Evolutionary conservation across 2,329 filamentous ascomycete genomes (phyloP), one percentile per base, ranked within the genome.

Genomic region (Apiospora marii): DNA sequence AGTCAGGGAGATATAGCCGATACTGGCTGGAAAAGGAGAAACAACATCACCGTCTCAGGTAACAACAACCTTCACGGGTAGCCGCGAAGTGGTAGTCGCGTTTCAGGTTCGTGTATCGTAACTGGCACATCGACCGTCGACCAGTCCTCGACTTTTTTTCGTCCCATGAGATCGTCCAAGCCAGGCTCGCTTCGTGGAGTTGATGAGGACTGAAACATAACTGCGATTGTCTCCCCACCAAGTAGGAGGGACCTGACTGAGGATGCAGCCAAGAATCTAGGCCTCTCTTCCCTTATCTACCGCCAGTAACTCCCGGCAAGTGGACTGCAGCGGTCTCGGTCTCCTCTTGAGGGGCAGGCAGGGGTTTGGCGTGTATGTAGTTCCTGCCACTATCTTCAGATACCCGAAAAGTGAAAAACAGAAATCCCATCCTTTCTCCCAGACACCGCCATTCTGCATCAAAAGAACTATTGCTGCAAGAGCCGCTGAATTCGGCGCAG

Each of bases 61-160:
- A 10, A 19, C 12, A n/a, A n/a, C 14, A n/a, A n/a, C 34, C 34
- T 41, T 5, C 58, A 64, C 22, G 34, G n/a, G 41, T 64, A 41
- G 58, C 53, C 53, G 53, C 37, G 19, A 13, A 61, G 53, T 12
- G n/a, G 53, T 61, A 61, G 30, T 22, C 58, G 58, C 30, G 58
- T 64, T 64, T 64, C 58, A 64, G 22, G 58, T 41, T 41, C 3
- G 58, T 12, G 6, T 22, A n/a, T 37, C 34, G 58, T 41, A 24
- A 24, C 10, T n/a, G 4, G 34, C 4, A 34, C 19, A n/a, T 64
- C 34, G 34, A 14, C 34, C 13, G 58, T 41, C 34, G 30, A 12
- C 19, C 30, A 41, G 19, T 41, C 34, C 19, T 41, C 58, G 34
- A n/a, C 19, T n/a, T 8, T 64, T n/a, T 37, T 8, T 64, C 14